Evolutionary conservation across 371 early-diverging fungal genomes (phyloP).

Genomic region (Synchytrium microbalum): DNA sequence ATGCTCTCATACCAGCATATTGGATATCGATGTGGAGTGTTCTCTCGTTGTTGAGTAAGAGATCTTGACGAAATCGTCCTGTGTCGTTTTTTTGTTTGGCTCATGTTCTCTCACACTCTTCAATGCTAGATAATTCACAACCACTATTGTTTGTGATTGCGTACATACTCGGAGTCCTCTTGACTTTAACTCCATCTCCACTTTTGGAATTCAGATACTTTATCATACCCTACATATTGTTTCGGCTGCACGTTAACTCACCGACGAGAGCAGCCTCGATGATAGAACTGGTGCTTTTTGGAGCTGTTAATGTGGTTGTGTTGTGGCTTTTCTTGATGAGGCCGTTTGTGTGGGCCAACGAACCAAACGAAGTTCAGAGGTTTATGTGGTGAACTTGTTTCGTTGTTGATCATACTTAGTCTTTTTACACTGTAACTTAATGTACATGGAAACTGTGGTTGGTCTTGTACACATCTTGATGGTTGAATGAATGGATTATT

Average conservation of each 20-base stretch:
- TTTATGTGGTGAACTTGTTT: slow-evolving; percentile 96
- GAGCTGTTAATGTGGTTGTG: slow-evolving; percentile 48
- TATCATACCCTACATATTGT: slow-evolving; percentile 73
- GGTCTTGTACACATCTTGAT: too few relatives aligned
- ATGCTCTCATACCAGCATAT: slow-evolving; percentile 62
- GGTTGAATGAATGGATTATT: too few relatives aligned
- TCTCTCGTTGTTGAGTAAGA: slow-evolving; percentile 35
- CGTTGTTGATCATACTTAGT: too few relatives aligned
- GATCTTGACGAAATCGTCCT: too few relatives aligned
- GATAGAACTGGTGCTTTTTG: slow-evolving; percentile 40
- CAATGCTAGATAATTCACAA: neutral
- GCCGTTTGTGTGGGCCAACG: slow-evolving; percentile 67
- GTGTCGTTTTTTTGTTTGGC: too few relatives aligned
- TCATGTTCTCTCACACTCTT: too few relatives aligned
- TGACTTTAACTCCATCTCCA: slow-evolving; percentile 82
- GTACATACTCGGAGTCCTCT: slow-evolving; percentile 38
- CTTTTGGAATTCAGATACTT: slow-evolving; percentile 93
- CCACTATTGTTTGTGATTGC: slow-evolving; percentile 16
- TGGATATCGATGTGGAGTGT: slow-evolving; percentile 39
- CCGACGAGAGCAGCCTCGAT: slow-evolving; percentile 7
- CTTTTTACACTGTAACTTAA: too few relatives aligned
- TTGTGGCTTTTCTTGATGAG: slow-evolving; percentile 59
- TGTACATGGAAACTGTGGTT: too few relatives aligned
- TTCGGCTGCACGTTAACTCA: slow-evolving; percentile 50
- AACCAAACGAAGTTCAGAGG: slow-evolving; percentile 59